These are phyloP conservation scores for Colletotrichum graminicola DNA, from an alignment of 2,329 filamentous ascomycete genomes.

Conservation along the genomic window DNA sequence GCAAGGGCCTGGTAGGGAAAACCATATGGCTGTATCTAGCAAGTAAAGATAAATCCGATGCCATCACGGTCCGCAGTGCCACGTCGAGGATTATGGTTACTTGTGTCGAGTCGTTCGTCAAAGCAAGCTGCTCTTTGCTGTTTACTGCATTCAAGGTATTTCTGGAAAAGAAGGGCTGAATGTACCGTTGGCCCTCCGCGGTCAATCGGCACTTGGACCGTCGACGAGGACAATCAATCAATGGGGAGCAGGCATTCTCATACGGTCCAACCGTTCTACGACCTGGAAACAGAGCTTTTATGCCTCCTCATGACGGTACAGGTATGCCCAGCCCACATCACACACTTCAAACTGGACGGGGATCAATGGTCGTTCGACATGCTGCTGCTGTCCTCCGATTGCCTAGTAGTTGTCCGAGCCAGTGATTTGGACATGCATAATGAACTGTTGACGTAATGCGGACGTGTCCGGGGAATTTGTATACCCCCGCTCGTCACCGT, in stretches of 20 bases:
- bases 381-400: not conserved
- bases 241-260: not conserved
- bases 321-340: not conserved
- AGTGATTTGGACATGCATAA: not conserved
- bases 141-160: not conserved
- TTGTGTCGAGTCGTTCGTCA: not conserved
- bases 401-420: no score
- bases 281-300: not conserved
- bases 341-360: no score
- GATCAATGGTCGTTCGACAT: not conserved
- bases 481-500: not conserved
- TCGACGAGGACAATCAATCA: not conserved
- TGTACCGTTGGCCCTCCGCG: not conserved
- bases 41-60: no score
- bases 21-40: no score
- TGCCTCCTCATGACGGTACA: not conserved
- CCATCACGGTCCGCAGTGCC: not conserved
- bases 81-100: not conserved
- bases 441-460: no score
- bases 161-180: not conserved
- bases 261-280: not conserved
- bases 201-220: not conserved
- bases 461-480: not conserved
- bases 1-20: no score
- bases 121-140: not conserved